Conservation (phyloP, 73 alveolate genomes). For the Breviolum minutum region DNA sequence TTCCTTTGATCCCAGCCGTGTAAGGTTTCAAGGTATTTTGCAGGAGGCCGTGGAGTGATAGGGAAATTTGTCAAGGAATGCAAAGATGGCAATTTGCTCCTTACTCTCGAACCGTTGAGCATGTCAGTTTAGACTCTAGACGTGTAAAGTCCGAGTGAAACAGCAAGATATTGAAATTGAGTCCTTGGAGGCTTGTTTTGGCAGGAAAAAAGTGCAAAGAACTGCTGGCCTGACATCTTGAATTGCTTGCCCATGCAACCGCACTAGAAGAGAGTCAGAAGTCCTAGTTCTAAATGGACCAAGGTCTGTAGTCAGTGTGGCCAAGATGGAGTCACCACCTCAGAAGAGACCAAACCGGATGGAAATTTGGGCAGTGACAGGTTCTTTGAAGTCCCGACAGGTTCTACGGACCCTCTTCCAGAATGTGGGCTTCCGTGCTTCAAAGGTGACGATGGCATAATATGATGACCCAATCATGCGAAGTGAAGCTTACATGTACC, state of each 20-base stretch:
- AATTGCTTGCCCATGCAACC: not conserved
- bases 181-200: no score
- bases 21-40: not conserved
- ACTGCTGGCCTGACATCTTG: no score
- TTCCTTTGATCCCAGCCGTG: not conserved
- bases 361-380: not conserved
- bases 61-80: no score
- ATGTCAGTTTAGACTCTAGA: not conserved
- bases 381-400: not conserved
- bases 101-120: no score
- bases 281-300: not conserved
- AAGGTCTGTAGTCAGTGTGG: conserved; percentile 93
- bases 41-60: not conserved
- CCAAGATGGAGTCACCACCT: conserved; percentile 49
- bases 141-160: not conserved
- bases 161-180: no score
- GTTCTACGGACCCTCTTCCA: conserved; percentile 61
- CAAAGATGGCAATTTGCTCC: no score
- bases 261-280: not conserved
- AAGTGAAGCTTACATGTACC: not conserved
- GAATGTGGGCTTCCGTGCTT: conserved; percentile 52
- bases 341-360: not conserved
- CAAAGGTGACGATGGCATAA: not conserved
- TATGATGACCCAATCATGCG: not conserved
- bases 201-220: no score